Base-by-base conservation (phyloP, 257 asterid genomes). In the Lavandula angustifolia region DNA sequence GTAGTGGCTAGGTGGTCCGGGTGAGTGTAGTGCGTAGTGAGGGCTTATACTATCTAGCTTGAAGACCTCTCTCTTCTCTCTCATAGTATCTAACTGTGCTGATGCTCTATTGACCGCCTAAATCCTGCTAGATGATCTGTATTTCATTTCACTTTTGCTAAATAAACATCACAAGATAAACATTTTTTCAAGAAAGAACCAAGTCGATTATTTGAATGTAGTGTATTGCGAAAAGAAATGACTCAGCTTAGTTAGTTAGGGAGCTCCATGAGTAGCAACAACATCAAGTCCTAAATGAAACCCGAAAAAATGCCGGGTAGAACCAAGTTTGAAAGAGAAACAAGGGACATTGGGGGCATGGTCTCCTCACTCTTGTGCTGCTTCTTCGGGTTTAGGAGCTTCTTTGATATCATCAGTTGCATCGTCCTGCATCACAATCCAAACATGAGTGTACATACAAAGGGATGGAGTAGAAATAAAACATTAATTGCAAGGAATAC, bases 321-420 rank as follows among this genome's bases (percentile, higher is more conserved):
- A 22, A 22, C 27, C 27, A 70, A 73, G 60, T 67, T 60, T 73
- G 9, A 53, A 60, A 60, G 47, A 66, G 53, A 59, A 34, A 1
- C 44, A 60, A 17, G 2, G 33, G 42, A 61, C 71, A 65, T 58
- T 27, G 68, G 41, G 9, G 3, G 17, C n/a, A n/a, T n/a, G 47
- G 70, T 42, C 41, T 43, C 80, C 74, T 78, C 78, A 78, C 72
- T 76, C 75, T 75, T 73, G 82, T 22, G 65, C 53, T 11, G 53
- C 65, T 48, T 68, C 83, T 47, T 78, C 84, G 0, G 72, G 59
- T 66, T 78, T 81, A 11, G 82, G 75, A 60, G 79, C 79, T 70
- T 78, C 87, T 66, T 81, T 78, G 60, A 81, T 73, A 42, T 78
- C 87, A 64, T 78, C 87, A 1, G 82, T 68, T 46, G 84, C 87